Evolutionary conservation across 257 asterid genomes (phyloP).

Genomic region (Forsythia viridissima): DNA sequence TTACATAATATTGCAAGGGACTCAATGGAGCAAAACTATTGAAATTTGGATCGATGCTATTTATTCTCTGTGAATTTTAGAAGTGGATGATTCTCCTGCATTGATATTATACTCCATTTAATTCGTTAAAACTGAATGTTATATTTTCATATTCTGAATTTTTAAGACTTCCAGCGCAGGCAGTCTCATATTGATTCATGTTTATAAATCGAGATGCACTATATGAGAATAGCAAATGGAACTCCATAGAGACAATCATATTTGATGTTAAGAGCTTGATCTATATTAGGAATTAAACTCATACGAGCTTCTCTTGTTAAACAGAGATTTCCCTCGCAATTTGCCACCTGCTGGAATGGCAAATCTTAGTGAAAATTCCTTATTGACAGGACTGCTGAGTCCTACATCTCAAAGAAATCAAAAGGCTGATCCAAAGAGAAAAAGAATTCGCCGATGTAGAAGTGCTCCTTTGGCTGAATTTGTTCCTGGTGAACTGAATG

Average conservation of each 20-base stretch:
- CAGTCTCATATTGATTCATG: too few species aligned
- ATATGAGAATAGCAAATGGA: not conserved
- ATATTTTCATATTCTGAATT: not conserved
- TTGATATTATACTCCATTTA: not conserved
- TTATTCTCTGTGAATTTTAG: not conserved
- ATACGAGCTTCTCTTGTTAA: not conserved
- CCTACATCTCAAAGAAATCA: slow-evolving; percentile 27
- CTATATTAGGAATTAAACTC: not conserved
- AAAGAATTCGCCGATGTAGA: slow-evolving; percentile 67
- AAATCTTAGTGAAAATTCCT: slow-evolving; percentile 28
- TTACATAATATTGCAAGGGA: not conserved
- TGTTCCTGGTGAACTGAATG: slow-evolving; percentile 44
- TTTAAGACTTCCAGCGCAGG: not conserved
- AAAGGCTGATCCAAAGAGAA: slow-evolving; percentile 34
- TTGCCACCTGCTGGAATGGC: slow-evolving; percentile 32
- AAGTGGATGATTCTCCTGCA: not conserved
- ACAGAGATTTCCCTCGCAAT: slow-evolving; percentile 14
- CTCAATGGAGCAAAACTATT: not conserved
- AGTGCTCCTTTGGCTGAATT: slow-evolving; percentile 69
- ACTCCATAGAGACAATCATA: not conserved
- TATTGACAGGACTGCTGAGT: slow-evolving; percentile 29
- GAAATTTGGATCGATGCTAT: not conserved
- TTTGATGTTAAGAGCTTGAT: slow-evolving; percentile 14
- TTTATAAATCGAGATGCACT: too few species aligned
- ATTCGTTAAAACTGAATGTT: not conserved